These are phyloP conservation scores for Aspergillus sp. DNA, from an alignment of 2,329 filamentous ascomycete species.

Conservation along the genomic window DNA sequence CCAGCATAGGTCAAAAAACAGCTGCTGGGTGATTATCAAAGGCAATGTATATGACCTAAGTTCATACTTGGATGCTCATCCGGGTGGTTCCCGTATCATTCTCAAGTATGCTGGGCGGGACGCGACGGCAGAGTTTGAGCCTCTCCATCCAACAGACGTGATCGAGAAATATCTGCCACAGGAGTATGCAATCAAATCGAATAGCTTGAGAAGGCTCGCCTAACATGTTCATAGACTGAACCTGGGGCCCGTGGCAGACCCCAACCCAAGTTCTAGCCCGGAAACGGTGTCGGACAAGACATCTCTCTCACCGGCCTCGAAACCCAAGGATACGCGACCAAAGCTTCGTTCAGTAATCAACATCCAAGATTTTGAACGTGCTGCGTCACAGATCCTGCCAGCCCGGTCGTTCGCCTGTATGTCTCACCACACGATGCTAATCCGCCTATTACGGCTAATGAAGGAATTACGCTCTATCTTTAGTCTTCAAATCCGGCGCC, in stretches of 20 bases:
- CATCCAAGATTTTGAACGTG: background rate
- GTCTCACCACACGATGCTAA: too few relatives aligned
- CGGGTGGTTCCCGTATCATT: background rate
- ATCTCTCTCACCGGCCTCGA: too few relatives aligned
- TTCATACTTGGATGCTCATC: background rate
- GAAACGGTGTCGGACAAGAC: too few relatives aligned
- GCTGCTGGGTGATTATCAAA: slow-evolving; percentile 3
- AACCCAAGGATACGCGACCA: background rate
- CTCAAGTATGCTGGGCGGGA: background rate
- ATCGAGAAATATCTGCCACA: background rate
- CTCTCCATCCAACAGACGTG: background rate
- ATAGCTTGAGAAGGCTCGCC: background rate
- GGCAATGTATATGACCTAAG: background rate
- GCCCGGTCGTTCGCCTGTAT: background rate
- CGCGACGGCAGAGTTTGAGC: slow-evolving; percentile 1
- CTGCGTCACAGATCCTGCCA: background rate
- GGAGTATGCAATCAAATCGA: background rate
- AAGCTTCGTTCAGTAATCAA: background rate
- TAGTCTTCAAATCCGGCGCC: background rate
- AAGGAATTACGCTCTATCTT: background rate
- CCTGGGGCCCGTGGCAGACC: background rate
- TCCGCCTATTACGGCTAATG: background rate
- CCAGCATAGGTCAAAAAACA: background rate
- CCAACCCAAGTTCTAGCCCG: background rate
- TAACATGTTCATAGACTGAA: background rate